Evolutionary conservation across 2,329 filamentous ascomycete genomes (phyloP).

Genomic region (Colletotrichum sp.): DNA sequence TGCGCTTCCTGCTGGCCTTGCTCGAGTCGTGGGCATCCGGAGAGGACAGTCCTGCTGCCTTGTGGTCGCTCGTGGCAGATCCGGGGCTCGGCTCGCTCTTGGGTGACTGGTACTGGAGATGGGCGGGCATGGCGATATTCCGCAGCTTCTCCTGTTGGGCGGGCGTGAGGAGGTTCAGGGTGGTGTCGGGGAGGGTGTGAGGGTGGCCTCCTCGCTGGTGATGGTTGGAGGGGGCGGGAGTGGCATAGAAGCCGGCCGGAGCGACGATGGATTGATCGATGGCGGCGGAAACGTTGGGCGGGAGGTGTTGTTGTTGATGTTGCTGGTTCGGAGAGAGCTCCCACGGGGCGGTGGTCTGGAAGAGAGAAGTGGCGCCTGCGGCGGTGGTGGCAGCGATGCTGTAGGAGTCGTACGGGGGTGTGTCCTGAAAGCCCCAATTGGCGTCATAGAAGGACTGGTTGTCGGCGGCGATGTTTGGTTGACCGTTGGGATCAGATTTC

Average conservation of each 20-base stretch:
- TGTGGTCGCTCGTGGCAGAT: slow-evolving; percentile 54
- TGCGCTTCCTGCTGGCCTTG: slow-evolving; percentile 67
- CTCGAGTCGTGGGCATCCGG: slow-evolving; percentile 56
- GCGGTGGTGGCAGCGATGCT: slow-evolving; percentile 37
- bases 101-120: slow-evolving; percentile 65
- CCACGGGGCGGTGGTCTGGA: slow-evolving; percentile 38
- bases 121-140: slow-evolving; percentile 68
- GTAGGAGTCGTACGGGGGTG: slow-evolving; percentile 53
- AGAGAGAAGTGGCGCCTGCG: slow-evolving; percentile 33
- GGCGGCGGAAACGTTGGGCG: slow-evolving; percentile 35
- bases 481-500: slow-evolving; percentile 16
- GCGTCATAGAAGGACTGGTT: slow-evolving; percentile 36
- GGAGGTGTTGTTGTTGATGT: slow-evolving; percentile 28
- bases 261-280: slow-evolving; percentile 39
- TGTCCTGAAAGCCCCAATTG: slow-evolving; percentile 55
- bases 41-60: slow-evolving; percentile 58
- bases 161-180: slow-evolving; percentile 49
- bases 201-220: slow-evolving; percentile 22
- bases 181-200: slow-evolving; percentile 5
- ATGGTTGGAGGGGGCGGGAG: slow-evolving; percentile 30
- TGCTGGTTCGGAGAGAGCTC: slow-evolving; percentile 38
- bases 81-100: slow-evolving; percentile 64
- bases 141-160: slow-evolving; percentile 66
- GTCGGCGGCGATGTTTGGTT: slow-evolving; percentile 25
- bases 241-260: slow-evolving; percentile 38